These are phyloP conservation scores for Mimosa bimucronata DNA, from an alignment of 306 rosid species.

Conservation along the genomic window DNA sequence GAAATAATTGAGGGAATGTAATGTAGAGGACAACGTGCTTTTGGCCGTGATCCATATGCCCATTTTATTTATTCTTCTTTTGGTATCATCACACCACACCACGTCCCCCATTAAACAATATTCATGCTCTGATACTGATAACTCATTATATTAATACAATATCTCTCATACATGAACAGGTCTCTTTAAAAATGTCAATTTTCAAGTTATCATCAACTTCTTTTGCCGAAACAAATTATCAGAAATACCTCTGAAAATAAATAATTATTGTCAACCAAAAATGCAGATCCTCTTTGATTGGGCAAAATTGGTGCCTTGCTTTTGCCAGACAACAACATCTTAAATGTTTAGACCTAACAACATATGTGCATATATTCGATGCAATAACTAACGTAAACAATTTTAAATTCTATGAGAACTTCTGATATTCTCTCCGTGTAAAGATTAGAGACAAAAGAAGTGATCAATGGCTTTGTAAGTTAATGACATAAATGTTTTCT, in stretches of 20 bases:
- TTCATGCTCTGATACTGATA: neutral
- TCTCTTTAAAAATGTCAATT: neutral
- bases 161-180: neutral
- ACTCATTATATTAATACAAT: neutral
- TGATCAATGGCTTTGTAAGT: neutral
- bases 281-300: neutral
- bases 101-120: neutral
- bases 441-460: neutral
- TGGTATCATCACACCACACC: neutral
- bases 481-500: too few relatives aligned
- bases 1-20: neutral
- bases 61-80: neutral
- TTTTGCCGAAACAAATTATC: neutral
- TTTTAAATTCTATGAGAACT: neutral
- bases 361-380: neutral
- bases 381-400: neutral
- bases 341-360: neutral
- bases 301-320: neutral
- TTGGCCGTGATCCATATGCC: neutral
- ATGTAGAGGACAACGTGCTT: neutral
- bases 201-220: neutral
- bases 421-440: neutral
- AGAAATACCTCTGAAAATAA: neutral
- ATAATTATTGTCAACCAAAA: neutral
- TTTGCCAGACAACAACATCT: neutral